Conservation (phyloP, 2,329 filamentous ascomycete genomes). For the Fusarium guadeloupense region DNA sequence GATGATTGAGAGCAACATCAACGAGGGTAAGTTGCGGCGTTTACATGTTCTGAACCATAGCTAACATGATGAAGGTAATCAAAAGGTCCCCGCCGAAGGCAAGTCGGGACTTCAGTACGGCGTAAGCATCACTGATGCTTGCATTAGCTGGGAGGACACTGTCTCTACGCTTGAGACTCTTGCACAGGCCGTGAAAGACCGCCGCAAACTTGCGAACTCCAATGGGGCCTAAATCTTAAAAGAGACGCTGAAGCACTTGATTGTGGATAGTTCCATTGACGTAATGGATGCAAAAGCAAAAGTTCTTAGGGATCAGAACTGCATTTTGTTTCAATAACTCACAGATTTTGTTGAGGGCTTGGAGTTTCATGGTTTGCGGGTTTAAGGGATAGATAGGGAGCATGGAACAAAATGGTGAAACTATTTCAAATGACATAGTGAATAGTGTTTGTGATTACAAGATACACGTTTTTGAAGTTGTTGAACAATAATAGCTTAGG, state of each 20-base stretch:
- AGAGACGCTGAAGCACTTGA: not conserved
- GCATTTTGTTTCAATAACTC: slow-evolving; percentile 23
- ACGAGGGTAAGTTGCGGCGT: slow-evolving; percentile 73
- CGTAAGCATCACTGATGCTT: slow-evolving; percentile 96
- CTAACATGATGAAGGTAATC: slow-evolving; percentile 66
- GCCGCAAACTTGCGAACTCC: slow-evolving; percentile 42
- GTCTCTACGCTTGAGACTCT: slow-evolving; percentile 79
- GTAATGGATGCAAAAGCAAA: slow-evolving; percentile 5
- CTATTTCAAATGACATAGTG: not conserved
- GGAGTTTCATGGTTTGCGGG: slow-evolving; percentile 39
- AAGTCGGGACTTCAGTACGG: slow-evolving; percentile 88
- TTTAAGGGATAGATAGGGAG: slow-evolving; percentile 41
- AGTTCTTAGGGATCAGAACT: slow-evolving; percentile 7
- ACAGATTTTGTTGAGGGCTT: slow-evolving; percentile 32
- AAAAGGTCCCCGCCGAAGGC: slow-evolving; percentile 91
- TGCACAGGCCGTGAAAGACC: slow-evolving; percentile 80
- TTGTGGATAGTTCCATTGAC: not conserved
- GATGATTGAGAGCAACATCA: slow-evolving; percentile 98
- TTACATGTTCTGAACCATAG: not conserved
- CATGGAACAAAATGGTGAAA: slow-evolving; percentile 12
- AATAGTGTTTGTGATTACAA: slow-evolving; percentile 1
- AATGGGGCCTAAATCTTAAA: slow-evolving; percentile 38
- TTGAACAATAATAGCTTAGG: too few species aligned
- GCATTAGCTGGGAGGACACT: slow-evolving; percentile 94
- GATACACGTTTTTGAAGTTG: too few species aligned